phyloP scores from a whole-genome alignment of 1,284 basidiomycete species.

The Wolfiporia cocos region DNA sequence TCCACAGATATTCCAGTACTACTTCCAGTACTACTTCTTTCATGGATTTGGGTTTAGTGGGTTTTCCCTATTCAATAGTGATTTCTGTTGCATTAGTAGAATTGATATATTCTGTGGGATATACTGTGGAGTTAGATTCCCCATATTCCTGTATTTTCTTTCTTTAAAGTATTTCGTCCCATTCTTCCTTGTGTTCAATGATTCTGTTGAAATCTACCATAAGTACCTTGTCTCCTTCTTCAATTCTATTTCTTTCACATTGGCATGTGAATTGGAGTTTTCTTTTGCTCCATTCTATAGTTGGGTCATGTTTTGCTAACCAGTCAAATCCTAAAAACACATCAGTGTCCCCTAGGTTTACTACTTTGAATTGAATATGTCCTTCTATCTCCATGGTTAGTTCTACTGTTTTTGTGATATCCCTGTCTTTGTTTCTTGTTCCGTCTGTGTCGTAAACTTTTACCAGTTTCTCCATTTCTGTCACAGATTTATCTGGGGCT shows the following conservation, averaged over 20 bases:
- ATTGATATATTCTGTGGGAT: too few species aligned
- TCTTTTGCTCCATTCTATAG: constrained; percentile 3
- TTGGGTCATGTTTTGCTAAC: constrained; percentile 7
- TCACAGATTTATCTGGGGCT: too few species aligned
- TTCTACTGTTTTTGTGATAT: not conserved
- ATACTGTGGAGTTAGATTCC: too few species aligned
- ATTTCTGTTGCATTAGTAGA: constrained; percentile 3
- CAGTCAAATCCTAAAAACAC: constrained; percentile 9
- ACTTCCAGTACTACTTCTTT: too few species aligned
- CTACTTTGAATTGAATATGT: not conserved
- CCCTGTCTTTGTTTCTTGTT: not conserved
- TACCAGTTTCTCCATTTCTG: not conserved
- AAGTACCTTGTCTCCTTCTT: constrained; percentile 1
- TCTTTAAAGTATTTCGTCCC: not conserved
- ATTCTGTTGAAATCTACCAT: not conserved
- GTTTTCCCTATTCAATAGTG: constrained; percentile 2
- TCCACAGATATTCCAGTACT: constrained; percentile 9
- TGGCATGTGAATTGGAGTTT: not conserved
- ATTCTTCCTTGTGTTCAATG: not conserved
- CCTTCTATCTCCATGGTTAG: not conserved
- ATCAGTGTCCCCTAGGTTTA: too few species aligned
- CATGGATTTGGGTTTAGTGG: not conserved
- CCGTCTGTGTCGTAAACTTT: not conserved
- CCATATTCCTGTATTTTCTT: not conserved
- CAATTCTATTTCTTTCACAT: not conserved